Base-by-base conservation (phyloP, 352 stramenopile genomes). In the Phytophthora syringae region DNA sequence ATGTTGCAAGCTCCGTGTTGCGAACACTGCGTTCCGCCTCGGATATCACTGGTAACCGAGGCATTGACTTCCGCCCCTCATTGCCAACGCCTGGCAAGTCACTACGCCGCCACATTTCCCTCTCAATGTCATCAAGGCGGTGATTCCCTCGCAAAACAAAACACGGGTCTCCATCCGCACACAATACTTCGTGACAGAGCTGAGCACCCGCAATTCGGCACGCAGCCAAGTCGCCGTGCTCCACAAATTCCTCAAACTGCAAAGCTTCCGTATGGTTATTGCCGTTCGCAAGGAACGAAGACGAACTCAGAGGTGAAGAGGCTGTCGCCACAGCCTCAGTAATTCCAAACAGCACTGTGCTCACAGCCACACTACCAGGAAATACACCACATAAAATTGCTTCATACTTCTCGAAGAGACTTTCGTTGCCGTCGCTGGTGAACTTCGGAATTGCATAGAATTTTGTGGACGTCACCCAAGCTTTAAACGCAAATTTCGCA, bases 51-150 rank as follows among this genome's bases (percentile, higher is more conserved):
- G 86, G 64, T 10, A 55, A 43, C 25, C 74, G 22, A 5, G 86
- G 86, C 68, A 94, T 84, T 0, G 59, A 61, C 39, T 90, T 90
- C 40, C 86, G 71, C 0, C 86, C 86, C n/a, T 48, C 47, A 40
- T 91, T 90, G 18, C 84, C 82, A 9, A 92, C 78, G 20, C 86
- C 86, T n/a, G 80, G 82, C 3, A 92, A 67, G 52, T 94, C 82
- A 25, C 72, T 84, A 39, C 28, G 44, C 7, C 50, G 52, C 86
- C 83, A 94, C 57, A 92, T 82, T 5, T 52, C 25, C 21, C 80
- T 80, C 51, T 94, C 86, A 0, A 88, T 21, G 4, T 78, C 62
- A 9, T 89, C 80, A 28, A 92, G 68, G 0, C 76, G 64, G 11
- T 59, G 37, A 2, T 56, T 62, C 2, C 40, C 18, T 42, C 28